Conservation (phyloP, 2,329 filamentous ascomycete species). For the Ophiostoma montium region DNA sequence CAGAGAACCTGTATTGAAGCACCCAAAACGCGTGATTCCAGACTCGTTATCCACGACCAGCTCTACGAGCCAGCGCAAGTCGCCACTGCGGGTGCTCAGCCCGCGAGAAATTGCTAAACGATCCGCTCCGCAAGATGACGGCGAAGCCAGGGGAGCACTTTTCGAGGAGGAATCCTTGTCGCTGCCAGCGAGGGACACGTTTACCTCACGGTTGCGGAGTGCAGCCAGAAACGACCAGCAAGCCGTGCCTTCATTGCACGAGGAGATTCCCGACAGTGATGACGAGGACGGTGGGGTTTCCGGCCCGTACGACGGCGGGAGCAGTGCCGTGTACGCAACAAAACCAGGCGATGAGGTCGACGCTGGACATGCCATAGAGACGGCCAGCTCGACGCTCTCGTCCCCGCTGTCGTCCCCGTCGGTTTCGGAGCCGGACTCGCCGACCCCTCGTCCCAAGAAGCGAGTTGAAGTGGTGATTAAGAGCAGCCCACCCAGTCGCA, state of each 20-base stretch:
- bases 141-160: neutral
- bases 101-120: neutral
- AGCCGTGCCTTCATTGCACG: slow-evolving; percentile 10
- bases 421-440: slow-evolving; percentile 17
- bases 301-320: neutral
- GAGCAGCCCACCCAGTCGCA: too few species aligned
- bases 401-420: neutral
- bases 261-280: slow-evolving; percentile 39
- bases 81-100: neutral
- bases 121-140: neutral
- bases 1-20: neutral
- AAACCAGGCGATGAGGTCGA: neutral
- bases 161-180: neutral
- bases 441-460: slow-evolving; percentile 11
- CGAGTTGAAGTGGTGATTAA: neutral
- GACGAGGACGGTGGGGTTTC: slow-evolving; percentile 20
- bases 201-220: neutral
- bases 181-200: neutral
- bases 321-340: neutral
- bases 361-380: slow-evolving; percentile 17
- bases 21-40: neutral
- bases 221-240: neutral
- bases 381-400: neutral
- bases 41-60: neutral
- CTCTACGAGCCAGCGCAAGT: neutral